These are phyloP conservation scores for Schizochytrium sp. DNA, from an alignment of 108 stramenopile species.

Conservation along the genomic window DNA sequence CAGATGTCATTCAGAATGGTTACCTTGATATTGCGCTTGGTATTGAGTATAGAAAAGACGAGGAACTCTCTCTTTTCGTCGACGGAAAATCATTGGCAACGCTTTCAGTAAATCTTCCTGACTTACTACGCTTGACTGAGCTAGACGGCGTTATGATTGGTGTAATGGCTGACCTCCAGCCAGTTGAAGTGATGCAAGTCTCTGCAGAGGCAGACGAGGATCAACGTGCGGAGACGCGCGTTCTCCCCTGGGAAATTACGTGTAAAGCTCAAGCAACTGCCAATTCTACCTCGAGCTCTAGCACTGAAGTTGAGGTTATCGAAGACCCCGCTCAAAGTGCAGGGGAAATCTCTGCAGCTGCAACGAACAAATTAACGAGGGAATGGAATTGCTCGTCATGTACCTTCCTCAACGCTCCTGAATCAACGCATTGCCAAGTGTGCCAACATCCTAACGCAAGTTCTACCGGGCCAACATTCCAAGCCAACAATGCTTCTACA, in stretches of 20 bases:
- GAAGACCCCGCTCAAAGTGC: no score
- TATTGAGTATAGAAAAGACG: not conserved
- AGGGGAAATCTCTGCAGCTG: not conserved
- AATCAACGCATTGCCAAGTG: not conserved
- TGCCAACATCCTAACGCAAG: not conserved
- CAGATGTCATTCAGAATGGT: not conserved
- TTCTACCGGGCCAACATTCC: not conserved
- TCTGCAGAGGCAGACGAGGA: not conserved
- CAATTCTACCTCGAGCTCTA: not conserved
- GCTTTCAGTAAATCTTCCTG: not conserved
- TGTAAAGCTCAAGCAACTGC: not conserved
- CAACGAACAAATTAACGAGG: not conserved
- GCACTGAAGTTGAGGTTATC: no score
- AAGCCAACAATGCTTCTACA: not conserved
- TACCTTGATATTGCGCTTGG: not conserved
- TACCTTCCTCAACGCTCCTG: conserved; percentile 2
- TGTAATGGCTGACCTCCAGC: conserved; percentile 5
- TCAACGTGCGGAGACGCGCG: not conserved
- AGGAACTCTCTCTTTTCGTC: not conserved
- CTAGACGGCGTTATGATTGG: conserved; percentile 5
- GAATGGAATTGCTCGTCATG: not conserved
- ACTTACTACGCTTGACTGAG: not conserved
- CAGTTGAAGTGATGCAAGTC: not conserved
- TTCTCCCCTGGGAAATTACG: not conserved
- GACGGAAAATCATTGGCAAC: not conserved